Conservation (phyloP, 176 grass and related monocot species). For the Tillandsia leiboldiana region DNA sequence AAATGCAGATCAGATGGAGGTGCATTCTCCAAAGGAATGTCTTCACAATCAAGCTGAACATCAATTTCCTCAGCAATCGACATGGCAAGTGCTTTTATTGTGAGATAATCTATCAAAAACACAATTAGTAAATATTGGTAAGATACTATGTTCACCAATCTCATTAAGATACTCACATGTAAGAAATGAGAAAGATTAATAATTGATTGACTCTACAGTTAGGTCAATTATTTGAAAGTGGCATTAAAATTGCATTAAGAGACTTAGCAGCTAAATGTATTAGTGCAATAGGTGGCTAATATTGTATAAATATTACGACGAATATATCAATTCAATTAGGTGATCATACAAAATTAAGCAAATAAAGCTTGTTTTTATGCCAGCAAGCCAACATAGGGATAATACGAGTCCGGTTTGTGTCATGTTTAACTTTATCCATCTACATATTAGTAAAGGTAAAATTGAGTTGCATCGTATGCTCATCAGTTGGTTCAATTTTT, state of each 20-base stretch:
- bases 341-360: too few relatives aligned
- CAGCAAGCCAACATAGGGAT: too few relatives aligned
- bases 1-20: conserved; percentile 55
- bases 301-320: too few relatives aligned
- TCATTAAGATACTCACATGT: neutral
- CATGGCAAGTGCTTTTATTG: conserved; percentile 92
- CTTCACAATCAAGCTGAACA: conserved; percentile 55
- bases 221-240: neutral
- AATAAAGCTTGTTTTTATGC: too few relatives aligned
- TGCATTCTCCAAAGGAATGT: conserved; percentile 65
- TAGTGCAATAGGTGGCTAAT: too few relatives aligned
- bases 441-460: too few relatives aligned
- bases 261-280: neutral
- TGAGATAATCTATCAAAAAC: conserved; percentile 64
- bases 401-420: too few relatives aligned
- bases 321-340: too few relatives aligned
- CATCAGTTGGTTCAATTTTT: too few relatives aligned
- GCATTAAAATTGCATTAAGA: neutral
- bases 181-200: too few relatives aligned
- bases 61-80: conserved; percentile 90
- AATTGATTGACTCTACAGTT: neutral
- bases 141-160: neutral
- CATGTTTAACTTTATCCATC: too few relatives aligned
- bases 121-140: neutral
- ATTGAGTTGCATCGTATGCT: too few relatives aligned